Evolutionary conservation across 768 basidiomycete species (phyloP), one percentile per base, ranked within the genome.

Genomic region (Podaxis rugospora): DNA sequence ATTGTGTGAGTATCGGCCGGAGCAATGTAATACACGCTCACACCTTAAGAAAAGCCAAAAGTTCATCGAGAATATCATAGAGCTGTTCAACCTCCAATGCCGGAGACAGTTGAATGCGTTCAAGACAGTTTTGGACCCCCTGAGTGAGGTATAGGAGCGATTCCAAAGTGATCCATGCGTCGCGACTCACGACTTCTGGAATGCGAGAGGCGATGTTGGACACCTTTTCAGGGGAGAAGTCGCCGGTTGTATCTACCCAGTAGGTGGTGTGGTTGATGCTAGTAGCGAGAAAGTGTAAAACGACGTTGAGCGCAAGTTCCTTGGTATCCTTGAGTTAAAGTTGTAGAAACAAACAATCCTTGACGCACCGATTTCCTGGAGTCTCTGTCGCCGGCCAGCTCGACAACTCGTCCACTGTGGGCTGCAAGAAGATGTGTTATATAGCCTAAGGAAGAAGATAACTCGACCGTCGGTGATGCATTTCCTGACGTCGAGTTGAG

Each of bases 161-260:
- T 13, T 37, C 25, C 6, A 27, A 6, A 6, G 9, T 42, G 16
- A 32, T 23, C 25, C n/a, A 54, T 13, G 46, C 6, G 14, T 32
- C 14, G 10, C 40, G 2, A 53, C 51, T 44, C 51, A 53, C 59
- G n/a, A 64, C 68, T 74, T 67, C 64, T 64, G 71, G 63, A 65
- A 63, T 51, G 11, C 68, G 65, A 13, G 65, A 65, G 57, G 69
- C 62, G 16, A 85, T 65, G 21, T 73, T 66, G 2, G 71, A 62
- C 1, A 83, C 79, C 40, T 76, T 75, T 23, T 83, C 81, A 0
- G 75, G 74, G 39, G 86, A 80, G 68, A 92, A 89, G 62, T 83
- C 83, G 1, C 89, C 88, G 0, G 78, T 79, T 9, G 86, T 87
- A 66, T 93, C 90, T 50, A 93, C 79, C 91, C 91, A 93, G 4